Evolutionary conservation across 441 rosid species (phyloP), one percentile per base, ranked within the genome.

Genomic region (Bocquillonia castaneifolia): DNA sequence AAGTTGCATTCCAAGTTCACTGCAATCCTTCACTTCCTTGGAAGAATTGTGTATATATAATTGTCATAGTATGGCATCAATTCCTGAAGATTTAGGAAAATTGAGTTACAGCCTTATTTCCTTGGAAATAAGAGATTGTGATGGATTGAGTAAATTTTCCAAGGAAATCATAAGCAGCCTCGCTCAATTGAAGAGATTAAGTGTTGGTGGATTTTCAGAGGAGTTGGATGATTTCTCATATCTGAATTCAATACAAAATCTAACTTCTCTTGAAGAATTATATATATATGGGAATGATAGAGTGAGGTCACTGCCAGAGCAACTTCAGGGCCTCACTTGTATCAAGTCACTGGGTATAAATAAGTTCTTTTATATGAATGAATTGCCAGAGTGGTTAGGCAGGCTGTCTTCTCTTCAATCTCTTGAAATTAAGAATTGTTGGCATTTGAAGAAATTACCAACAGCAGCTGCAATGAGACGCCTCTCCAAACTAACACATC

Each of bases 321-420:
- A 78, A 57, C 66, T 74, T 48, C 78, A 61, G 61, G 52, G 65
- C 59, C 65, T 72, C 53, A 74, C 78, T 28, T 34, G 47, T 28
- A 71, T 78, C 10, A 69, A 40, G 22, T 14, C 29, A 3, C 28
- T 78, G 67, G 2, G 3, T 0, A 63, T 78, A 53, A 3, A 1
- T 53, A 17, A n/a, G 1, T 71, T 74, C 22, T n/a, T 37, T 1
- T 51, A 18, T 37, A 28, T 78, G 53, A 64, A 64, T 54, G 62
- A 61, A n/a, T 39, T 74, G 66, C 81, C 81, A 14, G 69, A 59
- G 10, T 74, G 78, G 81, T 20, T 78, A 34, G 53, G 61, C 10
- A 63, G 47, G 9, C 65, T 78, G 31, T 60, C 73, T 13, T 78
- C 74, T 63, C 81, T 78, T 47, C 50, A 61, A 18, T 0, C 9